A percentile compares a stretch with the other conserved stretches of the same genome.
Conservation (phyloP, 169 alveolate genomes). For the Plasmodium adleri region DNA sequence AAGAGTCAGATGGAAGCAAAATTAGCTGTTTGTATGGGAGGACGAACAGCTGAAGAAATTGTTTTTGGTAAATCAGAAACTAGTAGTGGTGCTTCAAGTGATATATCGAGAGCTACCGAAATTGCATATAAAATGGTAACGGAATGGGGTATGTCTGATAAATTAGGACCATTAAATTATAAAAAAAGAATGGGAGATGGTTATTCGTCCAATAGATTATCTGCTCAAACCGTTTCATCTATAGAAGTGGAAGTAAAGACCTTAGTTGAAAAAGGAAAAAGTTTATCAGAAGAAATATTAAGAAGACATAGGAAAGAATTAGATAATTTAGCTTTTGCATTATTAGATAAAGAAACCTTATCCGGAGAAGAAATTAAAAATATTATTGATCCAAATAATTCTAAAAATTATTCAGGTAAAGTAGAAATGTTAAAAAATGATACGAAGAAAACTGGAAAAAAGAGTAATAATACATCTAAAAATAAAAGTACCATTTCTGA, state of each 20-base stretch:
- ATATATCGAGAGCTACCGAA: constrained; percentile 91
- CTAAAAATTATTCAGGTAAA: constrained; percentile 47
- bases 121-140: constrained; percentile 92
- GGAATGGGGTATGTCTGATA: constrained; percentile 94
- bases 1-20: constrained; percentile 92
- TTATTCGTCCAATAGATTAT: constrained; percentile 77
- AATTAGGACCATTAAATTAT: constrained; percentile 88
- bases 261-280: constrained; percentile 86
- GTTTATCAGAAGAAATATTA: constrained; percentile 86
- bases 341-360: constrained; percentile 88
- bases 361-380: constrained; percentile 88
- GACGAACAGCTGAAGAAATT: constrained; percentile 95
- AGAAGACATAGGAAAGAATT: constrained; percentile 85
- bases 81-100: constrained; percentile 95
- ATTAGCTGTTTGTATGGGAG: constrained; percentile 97
- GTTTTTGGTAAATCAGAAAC: constrained; percentile 92
- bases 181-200: constrained; percentile 80
- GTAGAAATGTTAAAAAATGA: constrained; percentile 11
- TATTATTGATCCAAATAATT: constrained; percentile 74
- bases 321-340: constrained; percentile 83
- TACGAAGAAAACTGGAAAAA: neutral
- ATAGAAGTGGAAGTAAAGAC: constrained; percentile 85
- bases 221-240: constrained; percentile 81
- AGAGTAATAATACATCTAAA: neutral
- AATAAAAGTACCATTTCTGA: neutral